Evolutionary conservation across 805 yeast species (phyloP).

Genomic region (Lachancea mirantina): DNA sequence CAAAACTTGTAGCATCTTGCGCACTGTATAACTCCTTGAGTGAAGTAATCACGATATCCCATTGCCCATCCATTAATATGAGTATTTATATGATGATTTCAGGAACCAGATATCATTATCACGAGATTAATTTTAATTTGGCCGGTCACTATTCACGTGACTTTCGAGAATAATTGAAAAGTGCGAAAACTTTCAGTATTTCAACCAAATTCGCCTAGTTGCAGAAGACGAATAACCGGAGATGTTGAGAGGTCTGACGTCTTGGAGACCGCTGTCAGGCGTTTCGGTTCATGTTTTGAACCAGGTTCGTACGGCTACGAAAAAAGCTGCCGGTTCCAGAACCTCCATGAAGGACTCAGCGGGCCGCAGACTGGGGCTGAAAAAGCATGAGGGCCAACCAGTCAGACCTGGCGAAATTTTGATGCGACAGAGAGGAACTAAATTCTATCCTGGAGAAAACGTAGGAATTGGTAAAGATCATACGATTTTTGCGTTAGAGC

Average conservation of each 20-base stretch:
- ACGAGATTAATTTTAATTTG: too few species aligned
- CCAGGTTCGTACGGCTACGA: conserved; percentile 80
- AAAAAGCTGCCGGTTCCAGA: conserved; percentile 91
- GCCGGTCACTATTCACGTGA: too few species aligned
- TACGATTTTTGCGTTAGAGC: conserved; percentile 83
- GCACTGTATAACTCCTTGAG: conserved; percentile 61
- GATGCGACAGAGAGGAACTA: conserved; percentile 92
- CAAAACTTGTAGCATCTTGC: conserved; percentile 49
- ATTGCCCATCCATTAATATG: conserved; percentile 46
- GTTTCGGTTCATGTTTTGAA: conserved; percentile 10
- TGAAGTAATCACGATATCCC: conserved; percentile 63
- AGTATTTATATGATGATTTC: conserved; percentile 2
- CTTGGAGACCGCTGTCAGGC: background rate
- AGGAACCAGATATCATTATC: too few species aligned
- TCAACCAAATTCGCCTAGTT: too few species aligned
- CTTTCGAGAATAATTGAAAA: too few species aligned
- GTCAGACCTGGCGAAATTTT: conserved; percentile 82
- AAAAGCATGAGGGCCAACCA: conserved; percentile 65
- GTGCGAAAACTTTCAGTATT: too few species aligned
- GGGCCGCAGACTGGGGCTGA: conserved; percentile 90
- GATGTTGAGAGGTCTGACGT: too few species aligned
- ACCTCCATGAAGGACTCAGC: conserved; percentile 90
- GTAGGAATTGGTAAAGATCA: conserved; percentile 88
- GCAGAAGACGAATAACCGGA: too few species aligned
- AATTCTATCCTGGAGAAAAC: conserved; percentile 90